Evolutionary conservation across 805 yeast genomes (phyloP).

Genomic region (Yamadazyma nakazawae): DNA sequence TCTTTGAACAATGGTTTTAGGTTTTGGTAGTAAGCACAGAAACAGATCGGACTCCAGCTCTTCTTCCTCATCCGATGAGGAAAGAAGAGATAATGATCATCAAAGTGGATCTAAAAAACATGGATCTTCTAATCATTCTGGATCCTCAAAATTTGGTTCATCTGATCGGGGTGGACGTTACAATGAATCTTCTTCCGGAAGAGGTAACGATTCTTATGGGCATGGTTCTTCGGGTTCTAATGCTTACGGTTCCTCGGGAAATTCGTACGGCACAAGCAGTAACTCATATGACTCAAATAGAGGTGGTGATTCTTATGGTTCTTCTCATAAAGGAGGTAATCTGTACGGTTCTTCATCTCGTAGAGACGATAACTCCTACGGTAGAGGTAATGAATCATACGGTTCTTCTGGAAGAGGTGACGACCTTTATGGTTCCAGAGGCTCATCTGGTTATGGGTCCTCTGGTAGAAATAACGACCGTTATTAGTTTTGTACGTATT

Average conservation of each 20-base stretch:
- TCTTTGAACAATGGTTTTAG: constrained; percentile 29
- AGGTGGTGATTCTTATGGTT: constrained; percentile 19
- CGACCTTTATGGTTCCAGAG: constrained; percentile 11
- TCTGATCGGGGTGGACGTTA: constrained; percentile 8
- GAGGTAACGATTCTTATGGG: constrained; percentile 13
- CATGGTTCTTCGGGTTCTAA: constrained; percentile 11
- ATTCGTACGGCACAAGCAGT: constrained; percentile 23
- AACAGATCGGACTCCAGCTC: constrained; percentile 5
- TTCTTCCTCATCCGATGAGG: constrained; percentile 4
- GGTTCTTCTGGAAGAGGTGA: constrained; percentile 14
- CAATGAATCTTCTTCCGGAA: no score
- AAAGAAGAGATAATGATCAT: not conserved
- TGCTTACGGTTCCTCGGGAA: not conserved
- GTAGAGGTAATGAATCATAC: constrained; percentile 16
- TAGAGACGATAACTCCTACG: constrained; percentile 20
- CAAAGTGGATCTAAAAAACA: not conserved
- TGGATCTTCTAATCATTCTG: not conserved
- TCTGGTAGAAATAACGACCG: constrained; percentile 10
- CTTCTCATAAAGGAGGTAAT: constrained; percentile 11
- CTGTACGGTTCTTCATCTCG: constrained; percentile 15
- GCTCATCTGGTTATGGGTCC: constrained; percentile 16
- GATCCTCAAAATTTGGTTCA: constrained; percentile 7
- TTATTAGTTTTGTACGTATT: constrained; percentile 3
- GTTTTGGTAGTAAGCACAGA: constrained; percentile 21
- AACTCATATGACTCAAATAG: not conserved